Evolutionary conservation across 2,329 filamentous ascomycete species (phyloP), one percentile per base, ranked within the genome.

Genomic region (Westerdykella aurantiaca): DNA sequence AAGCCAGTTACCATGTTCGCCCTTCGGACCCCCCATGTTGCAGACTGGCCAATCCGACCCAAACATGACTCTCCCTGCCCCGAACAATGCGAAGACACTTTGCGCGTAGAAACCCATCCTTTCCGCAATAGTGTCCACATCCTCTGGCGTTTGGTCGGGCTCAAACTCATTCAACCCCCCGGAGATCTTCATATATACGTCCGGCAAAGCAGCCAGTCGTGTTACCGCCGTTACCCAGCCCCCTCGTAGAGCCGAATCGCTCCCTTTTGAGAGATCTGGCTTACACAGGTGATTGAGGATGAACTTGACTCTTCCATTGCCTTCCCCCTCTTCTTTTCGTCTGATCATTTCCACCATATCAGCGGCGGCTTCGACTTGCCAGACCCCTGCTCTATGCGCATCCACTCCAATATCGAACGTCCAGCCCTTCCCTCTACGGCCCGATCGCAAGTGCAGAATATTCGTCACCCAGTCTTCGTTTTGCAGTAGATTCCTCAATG

Each of bases 11-110:
- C 50, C 55, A 17, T 72, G 68, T 38, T 76, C 71, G 34, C 73
- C 74, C 1, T 67, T 69, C 0, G 76, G 76, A 2, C 77, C 78
- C 0, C 79, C 79, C 29, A 88, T 71, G 49, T 88, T 90, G 69
- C 88, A 95, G 1, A 96, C 84, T 2, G 91, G 90, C 91, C 91
- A 97, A 67, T 96, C 89, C 51, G 85, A 90, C 18, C 85, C 90
- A 67, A 93, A 96, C 83, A 97, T 89, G 61, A 93, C 77, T 50
- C 88, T 77, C 17, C 72, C 63, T 0, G 85, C 70, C 1, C 85
- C 82, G 59, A 95, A 96, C 1, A 78, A 77, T 22, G 81, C 77
- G 41, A 94, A 78, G 0, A 90, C 71, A 41, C 84, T 79, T 47
- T 82, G 78, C 2, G 88, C 77, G 83, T 87, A 94, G 18, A 83